Percentiles rank a stretch among this genome's conserved stretches.
phyloP scores from a whole-genome alignment of 1,139 yeast species.

The Sugiyamaella japonica region DNA sequence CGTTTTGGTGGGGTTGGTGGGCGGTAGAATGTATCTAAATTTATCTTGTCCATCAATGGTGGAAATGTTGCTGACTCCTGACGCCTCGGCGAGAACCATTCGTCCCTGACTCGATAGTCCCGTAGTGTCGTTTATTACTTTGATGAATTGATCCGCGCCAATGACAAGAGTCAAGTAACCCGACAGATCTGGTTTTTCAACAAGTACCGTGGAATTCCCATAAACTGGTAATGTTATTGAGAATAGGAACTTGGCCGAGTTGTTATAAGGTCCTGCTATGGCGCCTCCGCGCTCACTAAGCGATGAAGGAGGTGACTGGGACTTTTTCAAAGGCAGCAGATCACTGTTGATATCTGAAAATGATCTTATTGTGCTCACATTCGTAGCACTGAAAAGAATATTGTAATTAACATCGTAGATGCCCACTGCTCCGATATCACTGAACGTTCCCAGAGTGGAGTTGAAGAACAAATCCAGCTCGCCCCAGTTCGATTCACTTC shows the following conservation, averaged over 20 bases:
- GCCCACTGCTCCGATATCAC: conserved; percentile 58
- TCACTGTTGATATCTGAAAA: conserved; percentile 27
- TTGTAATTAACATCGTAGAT: conserved; percentile 58
- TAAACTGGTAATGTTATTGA: conserved; percentile 70
- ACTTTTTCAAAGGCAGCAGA: conserved; percentile 55
- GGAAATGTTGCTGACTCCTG: conserved; percentile 25
- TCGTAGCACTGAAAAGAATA: conserved; percentile 43
- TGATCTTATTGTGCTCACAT: conserved; percentile 28
- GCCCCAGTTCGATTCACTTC: conserved; percentile 51
- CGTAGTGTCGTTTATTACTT: conserved; percentile 52
- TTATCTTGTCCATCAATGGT: conserved; percentile 15
- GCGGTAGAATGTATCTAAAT: conserved; percentile 37
- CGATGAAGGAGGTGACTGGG: conserved; percentile 46
- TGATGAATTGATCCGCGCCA: conserved; percentile 54
- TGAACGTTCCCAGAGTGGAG: conserved; percentile 43
- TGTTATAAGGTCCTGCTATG: conserved; percentile 35
- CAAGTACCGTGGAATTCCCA: conserved; percentile 68
- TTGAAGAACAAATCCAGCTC: conserved; percentile 55
- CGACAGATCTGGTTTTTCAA: conserved; percentile 57
- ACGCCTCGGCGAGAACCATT: conserved; percentile 41
- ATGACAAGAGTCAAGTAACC: conserved; percentile 74
- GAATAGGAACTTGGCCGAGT: conserved; percentile 42
- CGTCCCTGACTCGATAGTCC: conserved; percentile 45
- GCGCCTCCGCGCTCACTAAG: conserved; percentile 30
- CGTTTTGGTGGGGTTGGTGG: conserved; percentile 32